phyloP scores from a whole-genome alignment of 768 basidiomycete genomes.

The Auriscalpium orientale region DNA sequence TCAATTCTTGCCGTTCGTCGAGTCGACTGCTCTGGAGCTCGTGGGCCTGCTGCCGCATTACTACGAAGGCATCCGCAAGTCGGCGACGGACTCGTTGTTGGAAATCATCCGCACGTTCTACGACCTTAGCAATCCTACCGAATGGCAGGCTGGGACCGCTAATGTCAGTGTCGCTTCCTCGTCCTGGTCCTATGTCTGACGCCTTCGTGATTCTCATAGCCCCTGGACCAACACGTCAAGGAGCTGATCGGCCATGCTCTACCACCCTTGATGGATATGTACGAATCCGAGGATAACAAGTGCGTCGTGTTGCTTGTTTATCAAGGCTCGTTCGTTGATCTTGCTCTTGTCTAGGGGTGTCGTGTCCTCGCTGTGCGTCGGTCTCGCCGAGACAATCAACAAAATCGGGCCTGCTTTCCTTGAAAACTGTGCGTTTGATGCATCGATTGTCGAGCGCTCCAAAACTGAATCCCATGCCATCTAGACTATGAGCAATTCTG shows the following conservation, averaged over 20 bases:
- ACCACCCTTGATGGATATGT: conserved; percentile 76
- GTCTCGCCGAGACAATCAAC: conserved; percentile 86
- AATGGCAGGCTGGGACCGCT: conserved; percentile 73
- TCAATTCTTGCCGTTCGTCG: conserved; percentile 89
- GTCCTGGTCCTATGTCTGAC: no score
- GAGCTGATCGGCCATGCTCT: conserved; percentile 74
- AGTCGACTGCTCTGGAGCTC: conserved; percentile 72
- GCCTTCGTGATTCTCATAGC: conserved; percentile 14
- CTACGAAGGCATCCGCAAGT: conserved; percentile 97
- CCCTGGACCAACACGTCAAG: conserved; percentile 62
- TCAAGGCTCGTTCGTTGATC: no score
- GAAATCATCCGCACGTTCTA: conserved; percentile 89
- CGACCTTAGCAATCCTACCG: conserved; percentile 71
- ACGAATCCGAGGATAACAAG: conserved; percentile 95
- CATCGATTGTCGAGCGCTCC: conserved; percentile 3
- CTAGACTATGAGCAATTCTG: conserved; percentile 72
- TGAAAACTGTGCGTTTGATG: conserved; percentile 52
- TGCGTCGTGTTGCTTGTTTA: conserved; percentile 34
- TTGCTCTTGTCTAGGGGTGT: conserved; percentile 52
- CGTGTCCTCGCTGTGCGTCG: conserved; percentile 79
- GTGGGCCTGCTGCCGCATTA: conserved; percentile 79
- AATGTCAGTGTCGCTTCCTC: conserved; percentile 37
- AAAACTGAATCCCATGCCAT: background rate
- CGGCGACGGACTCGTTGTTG: conserved; percentile 80
- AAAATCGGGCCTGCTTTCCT: conserved; percentile 86